Conservation (phyloP, 2,329 filamentous ascomycete species). For the Ceratocystis alfenasii region DNA sequence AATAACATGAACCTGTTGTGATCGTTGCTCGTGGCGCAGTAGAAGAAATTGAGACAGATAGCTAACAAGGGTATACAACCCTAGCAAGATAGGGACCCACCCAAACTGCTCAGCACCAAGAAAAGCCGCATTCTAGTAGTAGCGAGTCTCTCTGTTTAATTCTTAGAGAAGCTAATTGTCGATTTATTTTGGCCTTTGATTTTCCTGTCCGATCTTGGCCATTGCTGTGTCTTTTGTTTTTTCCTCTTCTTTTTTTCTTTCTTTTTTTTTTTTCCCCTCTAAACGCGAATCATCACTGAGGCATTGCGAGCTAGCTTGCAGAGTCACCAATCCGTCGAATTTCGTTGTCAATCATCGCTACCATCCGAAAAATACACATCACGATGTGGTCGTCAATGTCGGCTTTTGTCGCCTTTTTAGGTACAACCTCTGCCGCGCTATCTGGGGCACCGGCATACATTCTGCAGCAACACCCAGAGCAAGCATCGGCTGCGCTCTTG, state of each 20-base stretch:
- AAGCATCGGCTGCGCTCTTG: not conserved
- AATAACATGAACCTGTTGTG: not conserved
- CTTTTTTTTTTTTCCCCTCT: not conserved
- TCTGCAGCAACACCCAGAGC: slow-evolving; percentile 9
- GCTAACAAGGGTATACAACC: not conserved
- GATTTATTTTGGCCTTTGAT: not conserved
- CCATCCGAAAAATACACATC: not conserved
- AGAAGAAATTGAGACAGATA: too few species aligned
- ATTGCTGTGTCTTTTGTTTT: not conserved
- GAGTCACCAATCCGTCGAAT: not conserved
- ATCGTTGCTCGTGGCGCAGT: slow-evolving; percentile 9
- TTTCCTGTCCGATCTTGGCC: not conserved
- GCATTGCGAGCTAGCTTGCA: not conserved
- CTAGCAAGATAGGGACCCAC: not conserved
- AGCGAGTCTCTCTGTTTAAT: not conserved
- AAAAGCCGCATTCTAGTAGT: slow-evolving; percentile 15
- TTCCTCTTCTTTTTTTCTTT: not conserved
- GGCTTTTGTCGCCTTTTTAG: slow-evolving; percentile 18
- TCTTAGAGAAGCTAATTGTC: not conserved
- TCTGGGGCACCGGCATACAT: slow-evolving; percentile 19
- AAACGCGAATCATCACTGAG: not conserved
- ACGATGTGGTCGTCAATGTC: slow-evolving; percentile 18
- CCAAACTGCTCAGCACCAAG: slow-evolving; percentile 6
- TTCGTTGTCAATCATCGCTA: not conserved
- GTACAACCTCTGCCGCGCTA: slow-evolving; percentile 15